Percentiles rank a stretch among this genome's conserved stretches.
phyloP scores from a whole-genome alignment of 176 grass and related monocot species.

The Hordeum marinum region DNA sequence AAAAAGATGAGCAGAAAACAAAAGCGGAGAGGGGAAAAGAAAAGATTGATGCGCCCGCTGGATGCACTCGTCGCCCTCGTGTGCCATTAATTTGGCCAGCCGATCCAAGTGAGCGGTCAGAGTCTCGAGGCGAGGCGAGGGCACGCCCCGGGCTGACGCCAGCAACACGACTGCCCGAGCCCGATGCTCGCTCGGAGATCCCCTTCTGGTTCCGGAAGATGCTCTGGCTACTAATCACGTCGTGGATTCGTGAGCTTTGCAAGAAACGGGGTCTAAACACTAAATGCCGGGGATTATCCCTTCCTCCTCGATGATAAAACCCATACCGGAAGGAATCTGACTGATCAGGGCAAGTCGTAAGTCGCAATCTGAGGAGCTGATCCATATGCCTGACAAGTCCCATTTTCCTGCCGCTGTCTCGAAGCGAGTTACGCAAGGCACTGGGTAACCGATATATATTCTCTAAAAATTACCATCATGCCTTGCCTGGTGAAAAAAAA shows the following conservation, averaged over 20 bases:
- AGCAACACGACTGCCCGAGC: background rate
- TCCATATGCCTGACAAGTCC: background rate
- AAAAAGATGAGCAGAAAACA: background rate
- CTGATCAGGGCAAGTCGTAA: background rate
- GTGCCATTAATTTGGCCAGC: slow-evolving; percentile 6
- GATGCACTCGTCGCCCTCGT: slow-evolving; percentile 3
- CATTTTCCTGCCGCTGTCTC: background rate
- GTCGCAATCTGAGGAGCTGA: too few species aligned
- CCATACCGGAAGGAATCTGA: background rate
- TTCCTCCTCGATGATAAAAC: background rate
- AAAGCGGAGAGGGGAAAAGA: background rate
- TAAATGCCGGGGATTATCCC: too few species aligned
- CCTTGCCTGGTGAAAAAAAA: background rate
- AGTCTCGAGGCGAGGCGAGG: background rate
- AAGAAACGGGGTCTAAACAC: too few species aligned
- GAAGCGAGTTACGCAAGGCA: background rate
- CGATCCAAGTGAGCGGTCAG: background rate
- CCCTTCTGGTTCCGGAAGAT: background rate
- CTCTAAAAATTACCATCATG: background rate
- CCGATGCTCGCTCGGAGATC: too few species aligned
- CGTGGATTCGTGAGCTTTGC: too few species aligned
- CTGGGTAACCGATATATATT: background rate
- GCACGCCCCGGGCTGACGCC: background rate
- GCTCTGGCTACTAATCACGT: background rate
- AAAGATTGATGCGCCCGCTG: slow-evolving; percentile 11